Evolutionary conservation across 805 yeast species (phyloP).

Genomic region (baker's yeast (Saccharomyces cerevisiae)): DNA sequence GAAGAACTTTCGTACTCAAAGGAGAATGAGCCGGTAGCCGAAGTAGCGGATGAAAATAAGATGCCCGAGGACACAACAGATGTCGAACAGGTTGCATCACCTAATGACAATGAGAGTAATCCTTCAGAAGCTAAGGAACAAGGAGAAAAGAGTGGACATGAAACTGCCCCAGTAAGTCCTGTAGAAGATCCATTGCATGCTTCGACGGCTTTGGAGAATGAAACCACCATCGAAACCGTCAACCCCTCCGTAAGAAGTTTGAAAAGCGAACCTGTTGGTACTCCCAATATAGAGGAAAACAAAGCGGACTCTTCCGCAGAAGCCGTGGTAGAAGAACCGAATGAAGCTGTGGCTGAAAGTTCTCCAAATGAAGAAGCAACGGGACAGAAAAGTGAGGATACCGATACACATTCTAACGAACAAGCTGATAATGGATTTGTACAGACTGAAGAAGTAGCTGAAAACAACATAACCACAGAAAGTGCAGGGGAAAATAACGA

Average conservation of each 20-base stretch:
- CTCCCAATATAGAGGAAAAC: not conserved
- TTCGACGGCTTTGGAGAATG: not conserved
- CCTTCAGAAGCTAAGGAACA: not conserved
- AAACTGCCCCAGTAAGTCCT: not conserved
- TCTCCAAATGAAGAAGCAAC: constrained; percentile 3
- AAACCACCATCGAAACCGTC: not conserved
- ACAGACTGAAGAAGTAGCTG: not conserved
- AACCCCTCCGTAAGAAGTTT: not conserved
- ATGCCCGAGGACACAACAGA: no score
- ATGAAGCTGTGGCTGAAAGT: not conserved
- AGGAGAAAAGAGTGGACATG: not conserved
- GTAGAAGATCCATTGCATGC: not conserved
- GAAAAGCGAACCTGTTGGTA: not conserved
- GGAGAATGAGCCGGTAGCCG: not conserved
- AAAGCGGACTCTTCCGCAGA: not conserved
- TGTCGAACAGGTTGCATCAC: constrained; percentile 1
- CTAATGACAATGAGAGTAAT: not conserved
- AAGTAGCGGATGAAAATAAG: not conserved
- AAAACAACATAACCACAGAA: not conserved
- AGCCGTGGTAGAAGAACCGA: not conserved
- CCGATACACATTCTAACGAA: constrained; percentile 4
- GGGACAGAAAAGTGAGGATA: constrained; percentile 3
- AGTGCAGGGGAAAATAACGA: not conserved
- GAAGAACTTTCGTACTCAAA: not conserved
- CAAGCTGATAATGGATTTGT: constrained; percentile 6